phyloP scores from a whole-genome alignment of 2,329 filamentous ascomycete genomes.

The Zarea fungicola region DNA sequence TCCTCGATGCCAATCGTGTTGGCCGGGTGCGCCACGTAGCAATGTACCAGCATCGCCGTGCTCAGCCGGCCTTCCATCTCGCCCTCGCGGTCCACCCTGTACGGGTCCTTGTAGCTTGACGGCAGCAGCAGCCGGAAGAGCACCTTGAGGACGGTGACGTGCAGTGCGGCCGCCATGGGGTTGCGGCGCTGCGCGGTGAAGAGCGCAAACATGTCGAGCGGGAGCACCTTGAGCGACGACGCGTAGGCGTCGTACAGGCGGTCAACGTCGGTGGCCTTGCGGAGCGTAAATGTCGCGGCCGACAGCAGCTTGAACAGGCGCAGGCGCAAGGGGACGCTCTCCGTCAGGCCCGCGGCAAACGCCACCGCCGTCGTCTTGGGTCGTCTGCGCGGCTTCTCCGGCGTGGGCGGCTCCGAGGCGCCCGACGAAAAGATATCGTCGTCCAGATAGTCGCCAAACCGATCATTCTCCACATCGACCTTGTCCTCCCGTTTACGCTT shows the following conservation, averaged over 20 bases:
- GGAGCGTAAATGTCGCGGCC: constrained; percentile 42
- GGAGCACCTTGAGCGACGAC: constrained; percentile 51
- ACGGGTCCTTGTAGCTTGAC: constrained; percentile 35
- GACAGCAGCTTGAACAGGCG: constrained; percentile 56
- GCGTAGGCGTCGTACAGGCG: constrained; percentile 57
- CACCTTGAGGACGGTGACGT: constrained; percentile 41
- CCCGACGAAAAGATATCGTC: constrained; percentile 48
- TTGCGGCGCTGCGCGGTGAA: constrained; percentile 39
- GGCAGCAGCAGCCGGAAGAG: constrained; percentile 42
- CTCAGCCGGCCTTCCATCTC: constrained; percentile 37
- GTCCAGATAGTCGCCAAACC: constrained; percentile 57
- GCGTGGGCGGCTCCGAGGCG: constrained; percentile 41
- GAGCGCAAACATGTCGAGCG: constrained; percentile 51
- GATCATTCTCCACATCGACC: constrained; percentile 54
- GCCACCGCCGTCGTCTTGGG: constrained; percentile 17
- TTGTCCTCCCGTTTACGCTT: constrained; percentile 45
- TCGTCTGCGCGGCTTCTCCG: constrained; percentile 31
- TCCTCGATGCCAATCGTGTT: constrained; percentile 56
- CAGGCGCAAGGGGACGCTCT: constrained; percentile 57
- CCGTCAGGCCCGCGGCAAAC: constrained; percentile 31
- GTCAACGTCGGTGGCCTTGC: constrained; percentile 35
- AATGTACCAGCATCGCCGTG: constrained; percentile 43
- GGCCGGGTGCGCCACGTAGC: constrained; percentile 63
- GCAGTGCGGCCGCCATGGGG: constrained; percentile 31
- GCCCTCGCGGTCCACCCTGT: constrained; percentile 30